Base-by-base conservation (phyloP, 108 stramenopile species). In the Skeletonema grethae region DNA sequence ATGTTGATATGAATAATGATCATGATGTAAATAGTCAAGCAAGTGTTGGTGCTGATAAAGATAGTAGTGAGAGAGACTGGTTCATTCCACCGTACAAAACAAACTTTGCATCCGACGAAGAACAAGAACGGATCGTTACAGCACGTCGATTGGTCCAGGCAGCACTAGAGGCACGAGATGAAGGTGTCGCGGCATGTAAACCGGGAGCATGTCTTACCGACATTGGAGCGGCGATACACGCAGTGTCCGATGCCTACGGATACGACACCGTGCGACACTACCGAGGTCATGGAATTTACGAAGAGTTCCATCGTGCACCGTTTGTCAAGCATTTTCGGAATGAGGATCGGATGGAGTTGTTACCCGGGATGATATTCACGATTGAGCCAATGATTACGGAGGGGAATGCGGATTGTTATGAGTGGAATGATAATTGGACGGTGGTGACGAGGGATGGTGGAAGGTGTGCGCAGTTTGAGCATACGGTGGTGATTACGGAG, bases 341-440 rank as follows among this genome's bases (percentile, higher is more conserved):
- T 73, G 63, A 76, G 32, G 89, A 97, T 58, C 41, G 32, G 18
- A 57, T 90, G 41, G 73, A 79, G 55, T 72, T 97, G 62, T 18
- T 87, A 58, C 90, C 90, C 4, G 99, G 99, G 7, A 96, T 97
- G 95, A 93, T 96, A 16, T 98, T 99, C 85, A 99, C 99, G n/a
- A 99, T 99, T 46, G 99, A 99, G 82, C 99, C 98, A 6, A 98
- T 99, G 98, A 82, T 99, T 63, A 86, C 84, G 16, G 92, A 95
- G 69, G 96, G 97, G 9, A 63, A 67, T 22, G 79, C 76, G 8
- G 89, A 90, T 15, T 83, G 80, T 73, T 75, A 77, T 56, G 86
- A 92, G 68, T 98, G 98, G 98, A 65, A 71, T 8, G 94, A 95
- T 76, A 87, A 95, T 72, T 99, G 99, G 99, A 99, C 99, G 13